Base-by-base conservation (phyloP, 2,329 filamentous ascomycete genomes). In the Aspergillus niger region DNA sequence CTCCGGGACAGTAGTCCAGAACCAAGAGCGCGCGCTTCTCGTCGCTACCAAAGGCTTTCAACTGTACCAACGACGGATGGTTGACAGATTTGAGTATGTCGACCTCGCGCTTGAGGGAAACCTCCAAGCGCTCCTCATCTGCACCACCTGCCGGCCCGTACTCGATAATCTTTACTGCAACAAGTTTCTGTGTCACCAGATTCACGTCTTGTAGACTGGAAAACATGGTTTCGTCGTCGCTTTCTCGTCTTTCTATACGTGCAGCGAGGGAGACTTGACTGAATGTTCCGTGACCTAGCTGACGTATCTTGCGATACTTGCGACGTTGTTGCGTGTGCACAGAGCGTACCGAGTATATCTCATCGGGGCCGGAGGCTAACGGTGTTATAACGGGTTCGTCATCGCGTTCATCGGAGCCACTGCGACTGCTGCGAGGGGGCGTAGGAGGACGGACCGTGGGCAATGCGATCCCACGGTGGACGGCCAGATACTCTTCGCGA, bases 91-190 rank as follows among this genome's bases (percentile, higher is more conserved):
- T 92, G 81, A 99, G 89, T 66, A 99, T 96, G 70, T 98, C 94
- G 43, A 99, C 85, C 80, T 99, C 95, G 63, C 95, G 88, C 78
- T 97, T 96, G 64, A 99, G 80, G 59, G 92, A 96, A 77, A 95
- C 91, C 76, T 97, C 94, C 63, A 98, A 89, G 41, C 95, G 88
- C 69, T 97, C 91, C 74, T 97, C 92, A 52, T 95, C 95, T 3
- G 93, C 94, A 49, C 94, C 94, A 55, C 95, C 95, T 24, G 91
- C 91, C 1, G 95, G 94, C 3, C 94, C 95, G 77, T 97, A 92
- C 75, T 97, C 92, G 72, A 96, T 94, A 48, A 99, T 88, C 77
- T 99, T 99, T 72, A 99, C 88, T 1, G 95, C 95, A 3, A 98
- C 95, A 13, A 99, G 81, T 55, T 91, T 91, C 70, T 89, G 90